Conservation (phyloP, 257 asterid species). For the Lycium barbarum region DNA sequence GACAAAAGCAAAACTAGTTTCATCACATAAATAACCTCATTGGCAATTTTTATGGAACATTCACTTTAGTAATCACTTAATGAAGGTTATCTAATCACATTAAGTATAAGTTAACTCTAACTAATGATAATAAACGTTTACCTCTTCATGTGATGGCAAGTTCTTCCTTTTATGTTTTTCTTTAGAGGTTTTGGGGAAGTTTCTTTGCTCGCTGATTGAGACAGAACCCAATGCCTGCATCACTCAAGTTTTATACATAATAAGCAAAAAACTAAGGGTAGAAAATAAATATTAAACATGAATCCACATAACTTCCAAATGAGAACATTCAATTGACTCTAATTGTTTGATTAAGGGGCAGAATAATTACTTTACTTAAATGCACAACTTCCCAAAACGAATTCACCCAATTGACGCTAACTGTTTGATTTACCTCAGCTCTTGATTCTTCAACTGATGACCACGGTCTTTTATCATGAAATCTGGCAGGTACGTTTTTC, state of each 20-base stretch:
- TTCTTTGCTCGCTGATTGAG: constrained; percentile 11
- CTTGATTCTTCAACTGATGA: constrained; percentile 6
- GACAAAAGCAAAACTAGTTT: not conserved
- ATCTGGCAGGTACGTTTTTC: not conserved
- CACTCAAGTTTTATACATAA: not conserved
- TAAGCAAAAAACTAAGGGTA: not conserved
- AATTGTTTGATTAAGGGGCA: too few relatives aligned
- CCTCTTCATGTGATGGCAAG: constrained; percentile 1
- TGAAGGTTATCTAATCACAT: not conserved
- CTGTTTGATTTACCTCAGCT: constrained; percentile 16
- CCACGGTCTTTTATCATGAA: constrained; percentile 7
- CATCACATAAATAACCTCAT: not conserved
- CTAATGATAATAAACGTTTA: not conserved
- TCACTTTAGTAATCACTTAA: not conserved
- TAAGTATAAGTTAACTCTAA: not conserved
- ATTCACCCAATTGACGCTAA: not conserved
- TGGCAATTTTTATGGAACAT: not conserved
- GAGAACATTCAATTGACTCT: not conserved
- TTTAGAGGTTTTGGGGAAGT: constrained; percentile 25
- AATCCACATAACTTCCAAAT: not conserved
- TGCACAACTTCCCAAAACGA: too few relatives aligned
- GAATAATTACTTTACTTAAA: too few relatives aligned
- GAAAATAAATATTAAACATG: not conserved
- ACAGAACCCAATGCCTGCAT: constrained; percentile 28
- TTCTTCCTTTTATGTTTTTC: constrained; percentile 27